Conservation (phyloP, 164 flowering plant species). For the Platanus orientalis region DNA sequence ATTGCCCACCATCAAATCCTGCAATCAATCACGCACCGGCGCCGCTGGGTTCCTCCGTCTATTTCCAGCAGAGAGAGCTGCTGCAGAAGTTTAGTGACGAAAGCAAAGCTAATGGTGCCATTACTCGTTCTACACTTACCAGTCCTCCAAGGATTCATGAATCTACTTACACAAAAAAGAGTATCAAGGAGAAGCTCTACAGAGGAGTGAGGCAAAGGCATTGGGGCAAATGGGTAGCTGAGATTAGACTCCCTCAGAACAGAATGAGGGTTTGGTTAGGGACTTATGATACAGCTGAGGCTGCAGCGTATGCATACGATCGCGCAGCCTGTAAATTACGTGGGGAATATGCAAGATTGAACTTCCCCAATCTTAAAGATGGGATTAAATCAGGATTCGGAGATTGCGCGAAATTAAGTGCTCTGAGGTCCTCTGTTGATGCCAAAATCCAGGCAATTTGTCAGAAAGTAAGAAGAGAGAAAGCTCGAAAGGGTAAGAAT, state of each 20-base stretch:
- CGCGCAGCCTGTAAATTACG: conserved; percentile 87
- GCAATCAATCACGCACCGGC: conserved; percentile 18
- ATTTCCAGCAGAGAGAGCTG: conserved; percentile 61
- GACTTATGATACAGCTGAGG: conserved; percentile 81
- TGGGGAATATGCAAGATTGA: conserved; percentile 82
- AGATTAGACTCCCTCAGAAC: conserved; percentile 89
- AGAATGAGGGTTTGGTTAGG: conserved; percentile 92
- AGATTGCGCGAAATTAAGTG: conserved; percentile 34
- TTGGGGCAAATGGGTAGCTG: conserved; percentile 99
- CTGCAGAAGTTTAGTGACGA: conserved; percentile 46
- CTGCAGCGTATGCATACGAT: conserved; percentile 93
- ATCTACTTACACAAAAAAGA: neutral
- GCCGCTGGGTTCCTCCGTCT: conserved; percentile 74
- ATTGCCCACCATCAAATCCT: conserved; percentile 26
- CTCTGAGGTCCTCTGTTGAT: conserved; percentile 59
- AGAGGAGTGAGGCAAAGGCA: conserved; percentile 98
- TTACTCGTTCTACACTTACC: neutral
- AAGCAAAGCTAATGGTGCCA: conserved; percentile 18
- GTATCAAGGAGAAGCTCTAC: conserved; percentile 58
- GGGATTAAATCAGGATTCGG: conserved; percentile 40
- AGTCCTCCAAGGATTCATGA: conserved; percentile 7
- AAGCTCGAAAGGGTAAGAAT: conserved; percentile 24
- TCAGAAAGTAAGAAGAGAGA: conserved; percentile 48
- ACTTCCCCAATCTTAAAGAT: conserved; percentile 70
- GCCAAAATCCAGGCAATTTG: conserved; percentile 87